Evolutionary conservation across 1,284 basidiomycete genomes (phyloP), one percentile per base, ranked within the genome.

Genomic region (Ustilago hordei): DNA sequence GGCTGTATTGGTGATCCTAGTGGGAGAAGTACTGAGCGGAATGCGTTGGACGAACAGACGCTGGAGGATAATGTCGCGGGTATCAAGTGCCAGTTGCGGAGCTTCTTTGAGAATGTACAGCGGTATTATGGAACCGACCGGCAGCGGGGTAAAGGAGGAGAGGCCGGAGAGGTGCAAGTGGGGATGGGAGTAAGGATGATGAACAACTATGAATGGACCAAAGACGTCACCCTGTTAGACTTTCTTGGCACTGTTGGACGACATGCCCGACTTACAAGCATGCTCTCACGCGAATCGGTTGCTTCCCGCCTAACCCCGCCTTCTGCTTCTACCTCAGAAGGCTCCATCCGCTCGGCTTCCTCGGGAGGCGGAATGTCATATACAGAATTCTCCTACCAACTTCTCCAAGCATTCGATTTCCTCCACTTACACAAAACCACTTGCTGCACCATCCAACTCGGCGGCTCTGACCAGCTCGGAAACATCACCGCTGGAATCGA

Each of bases 391-490:
- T 92, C 92, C 5, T 99, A 99, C 86, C 96, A 99, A 85, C 91
- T 99, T 31, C 89, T 99, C 12, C 97, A 99, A 88, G 97, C 95
- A 2, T 93, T 95, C 87, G 97, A 99, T 87, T 99, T 98, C 87
- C 90, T 92, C 72, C 88, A 92, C 70, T 89, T 99, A 2, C 89
- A 95, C 87, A 2, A 88, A 88, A 31, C 35, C 34, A 88, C 90
- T 57, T 88, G 88, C 0, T 98, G 96, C 86, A 91, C 91, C 2
- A 90, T 98, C 52, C 97, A 99, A 87, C 87, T 99, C 48, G 97
- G 97, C 55, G 97, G 97, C 4, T 95, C 93, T 0, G 97, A 99
- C 86, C 97, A 99, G 86, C 95, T 95, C 92, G 96, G 97, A n/a
- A 99, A 99, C 85, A 98, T 99, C 74, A 88, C 95, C 23, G 93